Base-by-base conservation (phyloP, 768 basidiomycete genomes). In the Naganishia antarctica region DNA sequence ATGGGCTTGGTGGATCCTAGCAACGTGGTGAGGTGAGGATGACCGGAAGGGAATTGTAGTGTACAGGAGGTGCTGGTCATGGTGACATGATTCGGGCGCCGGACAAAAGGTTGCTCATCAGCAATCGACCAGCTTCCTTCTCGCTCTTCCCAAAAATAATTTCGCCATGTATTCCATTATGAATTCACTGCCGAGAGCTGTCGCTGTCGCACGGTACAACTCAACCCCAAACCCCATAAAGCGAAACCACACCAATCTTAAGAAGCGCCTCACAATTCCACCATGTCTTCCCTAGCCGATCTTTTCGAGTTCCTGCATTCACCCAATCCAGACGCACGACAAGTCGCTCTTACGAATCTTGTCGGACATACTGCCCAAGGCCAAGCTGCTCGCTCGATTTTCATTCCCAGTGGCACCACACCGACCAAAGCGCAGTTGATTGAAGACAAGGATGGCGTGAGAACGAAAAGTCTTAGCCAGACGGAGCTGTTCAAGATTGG, bases 251-350 rank as follows among this genome's bases (percentile, higher is more conserved):
- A n/a, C n/a, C n/a, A n/a, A n/a, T n/a, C n/a, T n/a, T n/a, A 37
- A 15, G 15, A 37, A 37, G 15, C 34, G 34, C 34, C 15, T 15
- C 34, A 15, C 34, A 15, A 37, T 15, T 43, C 34, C 28, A 63
- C 23, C 23, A 77, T 77, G 76, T 50, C 74, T 4, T 70, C 69
- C 0, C 71, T 79, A 21, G 66, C 68, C n/a, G 77, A 96, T 86
- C 84, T 97, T 25, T 77, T 91, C 13, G 85, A 84, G 2, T 98
- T 98, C 74, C 78, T 98, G 58, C 84, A 86, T 69, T 91, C 93
- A 68, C 83, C 82, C 65, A 94, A 93, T 70, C 90, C 89, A 0
- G 86, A 91, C 72, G 93, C 88, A 21, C 84, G 94, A 47, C 87
- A 88, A 71, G 82, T 96, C 64, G 90, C 94, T 3, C 81, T 98